Evolutionary conservation across 2,329 filamentous ascomycete genomes (phyloP).

Genomic region (Cladosporium oxysporum): DNA sequence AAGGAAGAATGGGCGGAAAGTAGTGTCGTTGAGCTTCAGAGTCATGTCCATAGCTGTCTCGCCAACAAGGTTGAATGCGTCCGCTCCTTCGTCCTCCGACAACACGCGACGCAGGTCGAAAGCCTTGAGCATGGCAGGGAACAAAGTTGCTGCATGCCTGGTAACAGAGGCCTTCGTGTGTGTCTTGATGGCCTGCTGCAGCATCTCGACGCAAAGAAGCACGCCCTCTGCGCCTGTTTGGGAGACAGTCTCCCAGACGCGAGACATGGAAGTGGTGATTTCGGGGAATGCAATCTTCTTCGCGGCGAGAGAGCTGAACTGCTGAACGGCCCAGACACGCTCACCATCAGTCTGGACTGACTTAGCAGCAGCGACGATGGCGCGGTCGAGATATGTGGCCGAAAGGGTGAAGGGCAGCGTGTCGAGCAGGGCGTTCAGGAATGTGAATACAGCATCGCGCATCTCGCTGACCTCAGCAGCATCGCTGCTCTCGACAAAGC

Average conservation of each 20-base stretch:
- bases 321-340: conserved; percentile 21
- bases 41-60: conserved; percentile 83
- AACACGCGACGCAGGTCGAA: conserved; percentile 65
- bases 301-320: conserved; percentile 73
- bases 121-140: conserved; percentile 57
- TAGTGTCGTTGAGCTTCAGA: conserved; percentile 92
- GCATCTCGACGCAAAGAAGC: conserved; percentile 41
- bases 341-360: conserved; percentile 52
- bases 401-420: conserved; percentile 90
- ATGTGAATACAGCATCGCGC: conserved; percentile 79
- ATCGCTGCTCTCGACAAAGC: conserved; percentile 59
- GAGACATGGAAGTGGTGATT: conserved; percentile 71
- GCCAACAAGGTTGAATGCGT: conserved; percentile 57
- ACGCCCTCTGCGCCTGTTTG: conserved; percentile 38
- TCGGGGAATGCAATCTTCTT: conserved; percentile 75
- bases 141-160: conserved; percentile 71
- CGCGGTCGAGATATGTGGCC: conserved; percentile 68
- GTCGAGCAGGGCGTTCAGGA: conserved; percentile 77
- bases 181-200: conserved; percentile 72
- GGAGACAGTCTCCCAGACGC: conserved; percentile 67
- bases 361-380: conserved; percentile 70
- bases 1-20: conserved; percentile 88
- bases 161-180: conserved; percentile 77
- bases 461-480: conserved; percentile 53
- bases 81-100: conserved; percentile 60